Evolutionary conservation across 2,329 filamentous ascomycete species (phyloP).

Genomic region (Periconia sp.): DNA sequence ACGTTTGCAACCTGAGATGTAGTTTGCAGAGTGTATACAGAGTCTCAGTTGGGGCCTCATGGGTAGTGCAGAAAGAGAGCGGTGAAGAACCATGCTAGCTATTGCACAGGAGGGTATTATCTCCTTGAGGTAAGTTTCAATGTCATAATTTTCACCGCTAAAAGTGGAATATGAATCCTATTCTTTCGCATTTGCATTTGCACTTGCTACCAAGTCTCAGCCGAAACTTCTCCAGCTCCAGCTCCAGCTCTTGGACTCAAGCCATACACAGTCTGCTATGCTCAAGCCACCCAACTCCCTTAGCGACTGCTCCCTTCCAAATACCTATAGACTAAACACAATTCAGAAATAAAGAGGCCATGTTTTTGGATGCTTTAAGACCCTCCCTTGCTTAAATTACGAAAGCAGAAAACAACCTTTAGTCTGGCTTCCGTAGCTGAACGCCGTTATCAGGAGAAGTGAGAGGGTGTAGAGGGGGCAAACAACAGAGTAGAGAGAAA

Average conservation of each 20-base stretch:
- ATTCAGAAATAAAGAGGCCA: slow-evolving; percentile 5
- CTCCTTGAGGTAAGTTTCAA: too few relatives aligned
- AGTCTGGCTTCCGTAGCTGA: slow-evolving; percentile 2
- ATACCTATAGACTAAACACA: slow-evolving; percentile 4
- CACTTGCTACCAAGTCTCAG: slow-evolving; percentile 6
- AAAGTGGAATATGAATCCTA: too few relatives aligned
- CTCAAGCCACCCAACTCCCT: slow-evolving; percentile 2
- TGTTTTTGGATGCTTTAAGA: slow-evolving; percentile 7
- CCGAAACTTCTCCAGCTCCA: neutral
- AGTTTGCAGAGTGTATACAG: too few relatives aligned
- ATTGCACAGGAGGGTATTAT: too few relatives aligned
- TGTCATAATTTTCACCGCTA: too few relatives aligned
- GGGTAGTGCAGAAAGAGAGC: too few relatives aligned
- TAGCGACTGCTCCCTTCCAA: too few relatives aligned
- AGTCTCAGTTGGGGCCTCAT: too few relatives aligned
- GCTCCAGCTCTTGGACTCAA: neutral
- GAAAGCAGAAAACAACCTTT: neutral
- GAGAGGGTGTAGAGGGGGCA: slow-evolving; percentile 41
- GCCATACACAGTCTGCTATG: slow-evolving; percentile 1
- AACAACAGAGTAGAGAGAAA: slow-evolving; percentile 25
- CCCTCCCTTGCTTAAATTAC: slow-evolving; percentile 5
- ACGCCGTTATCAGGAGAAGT: slow-evolving; percentile 20
- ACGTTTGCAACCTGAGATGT: too few relatives aligned
- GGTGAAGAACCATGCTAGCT: too few relatives aligned
- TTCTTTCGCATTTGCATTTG: neutral